Conservation (phyloP, 805 yeast genomes). For the Ogataea pini region DNA sequence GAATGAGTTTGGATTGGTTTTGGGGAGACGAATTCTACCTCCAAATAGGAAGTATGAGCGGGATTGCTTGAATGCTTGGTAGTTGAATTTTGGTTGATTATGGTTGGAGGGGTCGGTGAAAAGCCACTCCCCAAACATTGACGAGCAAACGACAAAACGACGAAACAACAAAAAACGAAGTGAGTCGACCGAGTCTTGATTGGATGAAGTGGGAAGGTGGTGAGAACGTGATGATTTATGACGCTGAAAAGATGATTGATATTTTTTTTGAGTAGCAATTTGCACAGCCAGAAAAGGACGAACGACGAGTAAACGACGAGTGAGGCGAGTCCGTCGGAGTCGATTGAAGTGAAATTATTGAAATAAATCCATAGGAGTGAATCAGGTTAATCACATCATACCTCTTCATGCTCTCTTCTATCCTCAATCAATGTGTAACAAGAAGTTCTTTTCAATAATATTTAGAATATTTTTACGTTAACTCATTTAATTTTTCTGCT, state of each 20-base stretch:
- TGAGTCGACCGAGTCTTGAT: background rate
- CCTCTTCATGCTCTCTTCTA: no score
- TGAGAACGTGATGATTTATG: background rate
- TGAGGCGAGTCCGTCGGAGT: background rate
- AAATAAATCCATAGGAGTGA: no score
- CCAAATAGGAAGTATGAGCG: conserved; percentile 59
- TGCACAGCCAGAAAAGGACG: background rate
- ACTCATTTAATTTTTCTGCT: no score
- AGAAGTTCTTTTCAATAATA: no score
- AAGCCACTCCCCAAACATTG: conserved; percentile 8
- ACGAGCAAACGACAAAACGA: no score
- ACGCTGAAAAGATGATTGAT: background rate
- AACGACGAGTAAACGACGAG: background rate
- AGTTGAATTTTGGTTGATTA: conserved; percentile 34
- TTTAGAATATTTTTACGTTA: no score
- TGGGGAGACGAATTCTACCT: conserved; percentile 56
- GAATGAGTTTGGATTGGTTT: conserved; percentile 20
- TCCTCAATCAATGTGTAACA: no score
- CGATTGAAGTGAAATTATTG: no score
- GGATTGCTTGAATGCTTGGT: conserved; percentile 42
- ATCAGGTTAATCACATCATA: no score
- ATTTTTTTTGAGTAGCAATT: background rate
- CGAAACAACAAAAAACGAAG: background rate
- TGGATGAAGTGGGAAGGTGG: background rate
- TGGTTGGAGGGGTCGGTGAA: conserved; percentile 10